Evolutionary conservation across 441 rosid species (phyloP), one percentile per base, ranked within the genome.

Genomic region (Lepidium campestre): DNA sequence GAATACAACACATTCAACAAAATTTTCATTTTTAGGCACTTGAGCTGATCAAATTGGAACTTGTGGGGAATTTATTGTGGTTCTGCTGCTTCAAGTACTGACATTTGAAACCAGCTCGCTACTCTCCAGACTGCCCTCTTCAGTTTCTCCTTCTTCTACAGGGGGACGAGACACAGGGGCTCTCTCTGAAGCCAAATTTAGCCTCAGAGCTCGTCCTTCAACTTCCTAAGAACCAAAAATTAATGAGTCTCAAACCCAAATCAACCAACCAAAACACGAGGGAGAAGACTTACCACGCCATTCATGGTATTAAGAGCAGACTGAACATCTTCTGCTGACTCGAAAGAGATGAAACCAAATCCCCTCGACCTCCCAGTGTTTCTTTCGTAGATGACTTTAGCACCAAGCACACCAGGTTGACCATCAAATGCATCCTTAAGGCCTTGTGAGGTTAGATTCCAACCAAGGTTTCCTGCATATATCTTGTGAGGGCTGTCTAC

Each of bases 391-490:
- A 89, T 71, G 52, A 91, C 91, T 78, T 85, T 93, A 54, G 93
- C 96, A 74, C 93, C 84, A 75, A 91, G 65, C 22, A 87, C 20
- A n/a, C 97, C 96, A 15, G 81, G 81, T 42, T 89, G 91, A 47
- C 68, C 68, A 0, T 78, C 84, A 57, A 93, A 93, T 15, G 87
- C 91, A 57, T 86, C 89, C 65, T 73, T 82, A n/a, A 93, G 84
- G 76, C 81, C 81, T 42, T 81, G 82, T 9, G 97, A 89, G 25
- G 91, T 87, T 31, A 93, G 52, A 53, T 80, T 72, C 97, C 99
- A 93, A 19, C 89, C 81, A 10, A 90, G 97, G 71, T 93, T 93
- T 42, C 99, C 96, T 1, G 88, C 99, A 73, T 91, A 90, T 57
- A 93, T 79, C 82, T 89, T 86, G 84, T 90, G 81, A 27, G 88